Evolutionary conservation across 2,329 filamentous ascomycete genomes (phyloP), one percentile per base, ranked within the genome.

Genomic region (Pseudogymnoascus verrucosus): DNA sequence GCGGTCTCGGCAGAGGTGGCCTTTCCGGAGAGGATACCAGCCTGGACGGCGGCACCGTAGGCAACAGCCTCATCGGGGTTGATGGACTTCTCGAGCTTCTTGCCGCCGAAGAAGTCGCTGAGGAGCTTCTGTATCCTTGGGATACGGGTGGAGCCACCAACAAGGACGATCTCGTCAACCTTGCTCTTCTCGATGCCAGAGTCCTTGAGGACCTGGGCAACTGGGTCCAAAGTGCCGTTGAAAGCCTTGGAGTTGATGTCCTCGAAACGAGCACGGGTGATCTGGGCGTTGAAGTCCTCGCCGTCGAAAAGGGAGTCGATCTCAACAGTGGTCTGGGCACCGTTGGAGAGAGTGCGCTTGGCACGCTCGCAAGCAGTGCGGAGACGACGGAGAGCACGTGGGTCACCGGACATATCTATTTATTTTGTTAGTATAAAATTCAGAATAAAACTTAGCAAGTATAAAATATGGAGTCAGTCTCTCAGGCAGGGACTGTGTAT

Each of bases 81-180:
- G 84, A 98, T 98, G 84, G 90, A 95, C 86, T 97, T 98, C 87
- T 98, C 93, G 71, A 97, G 91, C 89, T 99, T 97, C 91, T 99
- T 99, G 81, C 93, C 93, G 78, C 96, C 90, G 83, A 99, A 99
- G 87, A 93, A 97, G 81, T 99, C 95, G 82, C 89, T 93, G 71
- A 99, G 88, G 70, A 99, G 89, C 87, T 98, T 98, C 89, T 99
- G 95, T 79, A 99, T 96, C 78, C 89, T 88, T 76, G 95, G 95
- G 73, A 99, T 99, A 91, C 95, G 95, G 75, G 95, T 99, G 68
- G 93, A 97, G 73, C 95, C 95, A 87, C 95, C 95, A 75, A 99
- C 95, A 74, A 99, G 90, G 74, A 99, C 95, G 70, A 99, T 96
- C 85, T 99, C 95, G 77, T 98, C 92, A 74, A 99, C 93, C 76